Percentiles rank a stretch among this genome's conserved stretches.
phyloP scores from a whole-genome alignment of 441 rosid species.

The Syzygium malaccense region DNA sequence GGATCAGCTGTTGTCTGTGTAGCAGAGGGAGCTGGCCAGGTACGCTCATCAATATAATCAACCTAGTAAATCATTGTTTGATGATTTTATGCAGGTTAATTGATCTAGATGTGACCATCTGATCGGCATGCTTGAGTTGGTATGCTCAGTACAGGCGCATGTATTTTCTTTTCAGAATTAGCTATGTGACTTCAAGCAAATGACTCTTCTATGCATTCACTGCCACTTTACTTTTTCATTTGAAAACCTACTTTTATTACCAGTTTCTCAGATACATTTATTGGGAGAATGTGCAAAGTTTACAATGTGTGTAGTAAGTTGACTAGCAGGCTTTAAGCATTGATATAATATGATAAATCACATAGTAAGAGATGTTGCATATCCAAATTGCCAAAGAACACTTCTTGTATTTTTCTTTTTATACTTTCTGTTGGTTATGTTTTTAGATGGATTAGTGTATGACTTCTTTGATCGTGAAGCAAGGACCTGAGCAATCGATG shows the following conservation, averaged over 20 bases:
- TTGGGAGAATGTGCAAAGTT: not conserved
- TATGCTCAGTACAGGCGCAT: not conserved
- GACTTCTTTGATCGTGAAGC: not conserved
- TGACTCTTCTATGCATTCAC: not conserved
- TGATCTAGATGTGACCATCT: not conserved
- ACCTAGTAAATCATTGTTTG: not conserved
- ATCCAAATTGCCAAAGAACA: not conserved
- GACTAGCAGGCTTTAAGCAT: not conserved
- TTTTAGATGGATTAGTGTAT: not conserved
- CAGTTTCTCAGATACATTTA: not conserved
- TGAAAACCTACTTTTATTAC: not conserved
- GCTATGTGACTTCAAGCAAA: not conserved
- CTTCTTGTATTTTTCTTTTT: not conserved
- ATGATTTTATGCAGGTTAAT: not conserved
- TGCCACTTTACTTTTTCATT: not conserved
- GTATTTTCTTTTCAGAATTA: not conserved
- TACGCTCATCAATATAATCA: constrained; percentile 4
- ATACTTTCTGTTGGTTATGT: not conserved
- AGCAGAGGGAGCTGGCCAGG: constrained; percentile 99
- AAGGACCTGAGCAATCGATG: not conserved
- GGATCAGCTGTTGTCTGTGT: constrained; percentile 94
- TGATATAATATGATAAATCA: not conserved
- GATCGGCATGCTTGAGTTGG: not conserved
- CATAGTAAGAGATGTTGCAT: not conserved
- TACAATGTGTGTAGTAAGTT: not conserved